phyloP scores from a whole-genome alignment of 2,329 filamentous ascomycete species.

The Neofusicoccum kwambonambiense region DNA sequence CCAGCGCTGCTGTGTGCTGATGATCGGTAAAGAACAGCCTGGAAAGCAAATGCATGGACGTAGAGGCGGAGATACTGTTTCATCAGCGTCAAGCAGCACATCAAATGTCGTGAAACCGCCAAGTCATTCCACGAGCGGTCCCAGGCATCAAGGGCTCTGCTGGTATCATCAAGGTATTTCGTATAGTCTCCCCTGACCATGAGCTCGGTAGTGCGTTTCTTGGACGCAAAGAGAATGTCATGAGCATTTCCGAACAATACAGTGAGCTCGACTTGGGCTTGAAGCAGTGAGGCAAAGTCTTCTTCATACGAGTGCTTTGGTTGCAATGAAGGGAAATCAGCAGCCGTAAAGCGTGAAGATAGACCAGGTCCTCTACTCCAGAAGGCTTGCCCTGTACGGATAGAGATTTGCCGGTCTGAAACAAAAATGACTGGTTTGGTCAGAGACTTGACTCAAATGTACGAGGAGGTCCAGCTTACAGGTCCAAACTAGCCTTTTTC shows the following conservation, averaged over 20 bases:
- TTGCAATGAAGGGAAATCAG: conserved; percentile 18
- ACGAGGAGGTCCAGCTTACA: not conserved
- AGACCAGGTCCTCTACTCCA: conserved; percentile 18
- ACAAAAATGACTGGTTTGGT: not conserved
- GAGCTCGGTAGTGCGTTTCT: conserved; percentile 16
- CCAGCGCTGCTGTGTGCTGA: not conserved
- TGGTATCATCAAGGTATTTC: conserved; percentile 19
- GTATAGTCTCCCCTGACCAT: conserved; percentile 19
- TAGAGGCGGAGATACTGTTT: conserved; percentile 19
- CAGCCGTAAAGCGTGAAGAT: conserved; percentile 17
- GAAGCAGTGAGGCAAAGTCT: conserved; percentile 17
- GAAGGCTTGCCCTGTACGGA: conserved; percentile 20
- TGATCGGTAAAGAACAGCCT: conserved; percentile 14
- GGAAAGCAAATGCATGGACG: conserved; percentile 19
- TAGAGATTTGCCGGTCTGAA: conserved; percentile 18
- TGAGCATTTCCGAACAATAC: conserved; percentile 19
- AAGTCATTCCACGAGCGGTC: conserved; percentile 12
- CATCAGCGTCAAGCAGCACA: conserved; percentile 8
- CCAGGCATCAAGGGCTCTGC: conserved; percentile 13
- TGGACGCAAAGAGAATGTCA: conserved; percentile 19
- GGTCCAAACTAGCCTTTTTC: conserved; percentile 19
- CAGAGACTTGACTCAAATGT: not conserved
- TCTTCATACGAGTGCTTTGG: conserved; percentile 18
- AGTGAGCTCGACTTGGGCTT: conserved; percentile 19
- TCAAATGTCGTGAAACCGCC: conserved; percentile 10